Percentiles rank a stretch among this genome's conserved stretches.
Conservation (phyloP, 345 rosid genomes). For the Mallotus nudiflorus region DNA sequence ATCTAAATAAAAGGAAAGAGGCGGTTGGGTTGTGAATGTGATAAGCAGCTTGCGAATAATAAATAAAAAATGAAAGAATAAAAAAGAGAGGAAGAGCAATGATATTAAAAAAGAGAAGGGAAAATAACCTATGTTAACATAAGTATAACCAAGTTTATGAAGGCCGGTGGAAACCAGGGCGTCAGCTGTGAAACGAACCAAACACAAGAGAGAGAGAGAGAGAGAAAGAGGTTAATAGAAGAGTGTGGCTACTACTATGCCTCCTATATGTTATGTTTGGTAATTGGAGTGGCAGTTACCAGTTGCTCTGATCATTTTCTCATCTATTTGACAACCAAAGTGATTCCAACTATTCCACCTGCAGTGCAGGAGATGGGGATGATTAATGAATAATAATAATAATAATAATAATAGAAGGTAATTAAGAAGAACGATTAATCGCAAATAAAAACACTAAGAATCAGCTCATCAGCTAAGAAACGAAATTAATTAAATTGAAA, state of each 20-base stretch:
- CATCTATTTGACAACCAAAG: slow-evolving; percentile 63
- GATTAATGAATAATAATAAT: background rate
- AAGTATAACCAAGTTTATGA: slow-evolving; percentile 68
- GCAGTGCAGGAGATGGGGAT: background rate
- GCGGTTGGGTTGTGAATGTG: background rate
- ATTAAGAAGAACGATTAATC: too few species aligned
- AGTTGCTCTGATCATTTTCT: slow-evolving; percentile 63
- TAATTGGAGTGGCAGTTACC: slow-evolving; percentile 34
- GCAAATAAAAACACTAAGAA: too few species aligned
- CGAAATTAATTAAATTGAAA: background rate
- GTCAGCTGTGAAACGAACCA: slow-evolving; percentile 49
- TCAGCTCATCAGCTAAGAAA: background rate
- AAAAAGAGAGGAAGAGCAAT: background rate
- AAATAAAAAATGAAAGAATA: slow-evolving; percentile 2
- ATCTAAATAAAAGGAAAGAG: slow-evolving; percentile 47
- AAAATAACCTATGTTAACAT: slow-evolving; percentile 75
- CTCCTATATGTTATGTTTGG: too few species aligned
- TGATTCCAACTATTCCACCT: slow-evolving; percentile 99
- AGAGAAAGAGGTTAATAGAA: background rate
- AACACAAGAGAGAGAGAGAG: background rate
- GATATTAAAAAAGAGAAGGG: background rate
- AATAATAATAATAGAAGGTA: too few species aligned
- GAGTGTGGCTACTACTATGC: too few species aligned
- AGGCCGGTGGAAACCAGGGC: slow-evolving; percentile 82
- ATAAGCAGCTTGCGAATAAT: slow-evolving; percentile 12